phyloP scores from a whole-genome alignment of 1,284 basidiomycete genomes.

The Hemileia vastatrix region DNA sequence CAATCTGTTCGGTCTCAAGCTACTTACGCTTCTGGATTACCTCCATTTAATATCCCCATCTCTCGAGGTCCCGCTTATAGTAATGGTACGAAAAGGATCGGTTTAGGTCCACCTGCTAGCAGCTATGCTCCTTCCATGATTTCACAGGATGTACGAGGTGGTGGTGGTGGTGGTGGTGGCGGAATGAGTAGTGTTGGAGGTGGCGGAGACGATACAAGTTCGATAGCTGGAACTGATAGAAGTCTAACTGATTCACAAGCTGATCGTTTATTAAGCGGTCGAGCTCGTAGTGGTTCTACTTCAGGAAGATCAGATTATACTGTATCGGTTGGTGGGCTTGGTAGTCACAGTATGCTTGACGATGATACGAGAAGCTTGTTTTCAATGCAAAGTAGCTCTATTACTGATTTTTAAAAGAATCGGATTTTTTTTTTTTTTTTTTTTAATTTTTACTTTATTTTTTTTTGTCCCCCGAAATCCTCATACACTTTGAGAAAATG shows the following conservation, averaged over 20 bases:
- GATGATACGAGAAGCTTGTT: slow-evolving; percentile 17
- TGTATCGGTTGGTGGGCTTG: background rate
- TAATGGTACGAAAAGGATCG: slow-evolving; percentile 48
- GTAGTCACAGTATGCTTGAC: background rate
- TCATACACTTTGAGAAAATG: too few relatives aligned
- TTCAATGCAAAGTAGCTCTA: slow-evolving; percentile 15
- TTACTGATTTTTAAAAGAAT: slow-evolving; percentile 17
- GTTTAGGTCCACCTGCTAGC: slow-evolving; percentile 58
- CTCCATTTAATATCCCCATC: slow-evolving; percentile 60
- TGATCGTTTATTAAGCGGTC: slow-evolving; percentile 13
- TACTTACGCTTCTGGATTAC: slow-evolving; percentile 78
- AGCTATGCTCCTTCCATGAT: slow-evolving; percentile 83
- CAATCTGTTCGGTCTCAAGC: slow-evolving; percentile 90
- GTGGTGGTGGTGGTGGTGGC: slow-evolving; percentile 27
- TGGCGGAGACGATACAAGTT: slow-evolving; percentile 11
- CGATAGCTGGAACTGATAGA: slow-evolving; percentile 9
- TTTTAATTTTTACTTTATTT: too few relatives aligned
- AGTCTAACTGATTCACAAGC: slow-evolving; percentile 15
- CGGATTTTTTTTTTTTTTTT: too few relatives aligned
- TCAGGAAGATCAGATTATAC: slow-evolving; percentile 20
- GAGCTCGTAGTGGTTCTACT: slow-evolving; percentile 11
- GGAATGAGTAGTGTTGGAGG: too few relatives aligned
- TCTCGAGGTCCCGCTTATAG: slow-evolving; percentile 54
- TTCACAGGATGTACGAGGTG: slow-evolving; percentile 69
- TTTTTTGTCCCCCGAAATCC: too few relatives aligned